Base-by-base conservation (phyloP, 768 basidiomycete species). In the Tephrocybe rancida region DNA sequence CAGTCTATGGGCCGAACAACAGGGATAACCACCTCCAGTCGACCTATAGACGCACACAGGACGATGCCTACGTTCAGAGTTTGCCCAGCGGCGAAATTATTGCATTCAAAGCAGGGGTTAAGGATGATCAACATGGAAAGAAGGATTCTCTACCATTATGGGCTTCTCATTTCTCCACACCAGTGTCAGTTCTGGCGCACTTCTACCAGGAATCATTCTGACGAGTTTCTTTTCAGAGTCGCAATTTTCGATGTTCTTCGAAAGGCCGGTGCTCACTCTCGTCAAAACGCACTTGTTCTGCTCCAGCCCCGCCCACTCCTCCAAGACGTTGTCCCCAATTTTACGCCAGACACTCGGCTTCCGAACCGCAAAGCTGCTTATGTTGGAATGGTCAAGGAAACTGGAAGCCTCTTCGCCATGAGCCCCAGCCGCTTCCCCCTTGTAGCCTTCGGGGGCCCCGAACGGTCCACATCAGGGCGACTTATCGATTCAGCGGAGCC, bases 1-100 rank as follows among this genome's bases (percentile, higher is more conserved):
- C 95, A 0, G 84, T 87, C 0, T 98, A 98, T 68, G 92, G 94
- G 0, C 94, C 96, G 5, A 95, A 95, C 67, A 93, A 89, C 64
- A 86, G 88, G 68, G 92, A 95, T 66, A 83, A 81, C 58, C 72
- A 80, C 7, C 63, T 86, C 11, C 95, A 96, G 64, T 72, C 83
- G 4, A 67, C 82, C 9, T 98, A 96, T 73, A 79, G 78, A 6
- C 85, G 80, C 32, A 88, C 91, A 1, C 84, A 85, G 34, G 94
- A 97, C 67, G 81, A 87, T 55, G 71, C 77, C 24, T 96, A 96
- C 69, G 81, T 94, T 39, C 92, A 95, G 61, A 81, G 88, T 24
- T 75, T 90, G 2, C 86, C 91, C 8, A 87, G 84, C 29, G 94
- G 94, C 25, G 82, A 87, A 57, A 77, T 95, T 44, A 77, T 92